Evolutionary conservation across 768 basidiomycete species (phyloP).

Genomic region (Grammothele lineata): DNA sequence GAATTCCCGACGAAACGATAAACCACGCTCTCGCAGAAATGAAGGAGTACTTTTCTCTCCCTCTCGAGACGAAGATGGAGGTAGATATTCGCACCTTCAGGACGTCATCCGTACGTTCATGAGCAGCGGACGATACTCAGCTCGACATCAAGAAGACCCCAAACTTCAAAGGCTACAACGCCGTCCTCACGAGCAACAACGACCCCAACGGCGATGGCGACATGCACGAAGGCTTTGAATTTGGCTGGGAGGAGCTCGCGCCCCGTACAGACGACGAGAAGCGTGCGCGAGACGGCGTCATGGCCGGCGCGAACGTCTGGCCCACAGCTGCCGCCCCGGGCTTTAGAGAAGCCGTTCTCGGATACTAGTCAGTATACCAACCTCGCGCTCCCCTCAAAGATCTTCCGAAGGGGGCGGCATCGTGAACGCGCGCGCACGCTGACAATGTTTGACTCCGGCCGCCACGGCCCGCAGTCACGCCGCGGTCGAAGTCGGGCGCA

Average conservation of each 20-base stretch:
- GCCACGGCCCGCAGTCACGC: constrained; percentile 45
- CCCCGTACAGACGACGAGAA: constrained; percentile 23
- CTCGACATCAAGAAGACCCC: constrained; percentile 62
- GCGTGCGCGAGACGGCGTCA: constrained; percentile 43
- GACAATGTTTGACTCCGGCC: too few relatives aligned
- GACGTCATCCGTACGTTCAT: too few relatives aligned
- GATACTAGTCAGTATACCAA: constrained; percentile 64
- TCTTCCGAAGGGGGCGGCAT: constrained; percentile 19
- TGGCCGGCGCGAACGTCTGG: constrained; percentile 79
- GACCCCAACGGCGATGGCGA: constrained; percentile 79
- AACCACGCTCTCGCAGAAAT: constrained; percentile 40
- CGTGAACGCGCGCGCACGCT: neutral
- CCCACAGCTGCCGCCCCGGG: constrained; percentile 50
- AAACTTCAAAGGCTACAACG: constrained; percentile 77
- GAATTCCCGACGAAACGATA: constrained; percentile 53
- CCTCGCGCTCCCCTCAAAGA: too few relatives aligned
- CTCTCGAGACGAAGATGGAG: constrained; percentile 61
- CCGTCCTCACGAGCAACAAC: constrained; percentile 68
- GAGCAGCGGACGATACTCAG: too few relatives aligned
- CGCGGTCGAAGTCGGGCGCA: constrained; percentile 47
- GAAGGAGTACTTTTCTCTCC: constrained; percentile 66
- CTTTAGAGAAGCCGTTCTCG: constrained; percentile 55
- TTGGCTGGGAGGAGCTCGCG: constrained; percentile 63
- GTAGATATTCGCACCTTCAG: constrained; percentile 31
- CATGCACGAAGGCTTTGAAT: constrained; percentile 86